phyloP scores from a whole-genome alignment of 1,284 basidiomycete species.

The Stygiomarasmius scandens region DNA sequence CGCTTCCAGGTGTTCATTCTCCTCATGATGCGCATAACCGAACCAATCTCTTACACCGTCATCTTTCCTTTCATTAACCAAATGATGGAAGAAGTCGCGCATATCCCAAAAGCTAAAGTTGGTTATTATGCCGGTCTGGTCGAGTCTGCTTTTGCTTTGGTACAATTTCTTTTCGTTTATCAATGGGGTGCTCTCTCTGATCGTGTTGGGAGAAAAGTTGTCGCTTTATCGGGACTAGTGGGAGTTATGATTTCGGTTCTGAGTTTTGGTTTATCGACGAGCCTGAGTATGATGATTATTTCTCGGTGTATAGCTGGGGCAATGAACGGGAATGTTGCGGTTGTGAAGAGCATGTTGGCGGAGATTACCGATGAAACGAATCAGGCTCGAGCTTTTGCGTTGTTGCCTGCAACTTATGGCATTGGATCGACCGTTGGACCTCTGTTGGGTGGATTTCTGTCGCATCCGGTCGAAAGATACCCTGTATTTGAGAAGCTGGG shows the following conservation, averaged over 20 bases:
- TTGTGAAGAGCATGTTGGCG: slow-evolving; percentile 2
- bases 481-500: slow-evolving; percentile 40
- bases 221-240: slow-evolving; percentile 4
- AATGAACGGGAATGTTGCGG: slow-evolving; percentile 15
- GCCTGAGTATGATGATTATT: slow-evolving; percentile 2
- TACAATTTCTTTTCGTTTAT: slow-evolving; percentile 4
- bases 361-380: slow-evolving; percentile 10
- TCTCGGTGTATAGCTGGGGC: slow-evolving; percentile 9
- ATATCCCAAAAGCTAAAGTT: background rate
- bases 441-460: slow-evolving; percentile 42
- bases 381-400: background rate
- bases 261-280: slow-evolving; percentile 8
- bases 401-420: background rate
- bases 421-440: background rate
- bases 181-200: slow-evolving; percentile 5
- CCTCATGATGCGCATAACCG: background rate
- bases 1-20: background rate
- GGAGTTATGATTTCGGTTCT: slow-evolving; percentile 6
- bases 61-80: slow-evolving; percentile 1
- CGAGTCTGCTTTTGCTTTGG: slow-evolving; percentile 5
- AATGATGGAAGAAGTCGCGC: background rate
- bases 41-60: background rate
- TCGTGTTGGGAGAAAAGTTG: slow-evolving; percentile 5
- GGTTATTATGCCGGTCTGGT: background rate
- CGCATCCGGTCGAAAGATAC: slow-evolving; percentile 43